Base-by-base conservation (phyloP, 2,329 filamentous ascomycete species). In the Cryphonectria nitschkei region DNA sequence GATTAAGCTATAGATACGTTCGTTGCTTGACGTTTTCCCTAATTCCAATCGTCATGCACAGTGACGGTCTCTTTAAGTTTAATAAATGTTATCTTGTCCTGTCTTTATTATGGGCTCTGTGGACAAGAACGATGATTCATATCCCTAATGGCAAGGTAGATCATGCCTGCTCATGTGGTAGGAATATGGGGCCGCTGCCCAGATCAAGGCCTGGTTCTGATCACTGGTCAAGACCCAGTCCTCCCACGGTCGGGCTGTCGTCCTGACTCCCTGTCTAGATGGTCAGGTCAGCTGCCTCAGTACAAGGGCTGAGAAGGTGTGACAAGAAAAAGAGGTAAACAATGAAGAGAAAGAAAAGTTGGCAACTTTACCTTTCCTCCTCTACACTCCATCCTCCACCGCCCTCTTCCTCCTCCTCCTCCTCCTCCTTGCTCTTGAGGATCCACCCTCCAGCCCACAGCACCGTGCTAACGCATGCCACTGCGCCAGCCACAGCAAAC, bases 401-500 rank as follows among this genome's bases (percentile, higher is more conserved):
- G n/a, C 34, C 34, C 34, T 22, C 62, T 41, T 46, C 62, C n/a
- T 46, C 39, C n/a, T 46, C 22, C 39, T 65, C 26, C 62, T 46
- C 62, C n/a, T 46, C 39, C n/a, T 46, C 22, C 39, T 65, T 29
- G n/a, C 26, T 26, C 62, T 46, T 26, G n/a, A 65, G 26, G 11
- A 65, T 37, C 62, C 62, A 65, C 22, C 62, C 62, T n/a, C 62
- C 62, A 26, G 41, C 62, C 62, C 62, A 65, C 41, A 65, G 41
- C 14, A 52, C 39, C 4, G 62, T 50, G 26, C 62, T 43, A 26
- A 65, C 39, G 41, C 62, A 65, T 41, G 62, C 62, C 62, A 65
- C 62, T 7, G 62, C 62, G 39, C 62, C 62, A 29, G 62, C 39
- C 39, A 34, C 62, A 22, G 62, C 62, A 50, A 65, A 65, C 62